Percentiles rank a stretch among this genome's conserved stretches.
These are phyloP conservation scores for Fusarium odoratissimum DNA, from an alignment of 2,329 filamentous ascomycete species.

Conservation along the genomic window DNA sequence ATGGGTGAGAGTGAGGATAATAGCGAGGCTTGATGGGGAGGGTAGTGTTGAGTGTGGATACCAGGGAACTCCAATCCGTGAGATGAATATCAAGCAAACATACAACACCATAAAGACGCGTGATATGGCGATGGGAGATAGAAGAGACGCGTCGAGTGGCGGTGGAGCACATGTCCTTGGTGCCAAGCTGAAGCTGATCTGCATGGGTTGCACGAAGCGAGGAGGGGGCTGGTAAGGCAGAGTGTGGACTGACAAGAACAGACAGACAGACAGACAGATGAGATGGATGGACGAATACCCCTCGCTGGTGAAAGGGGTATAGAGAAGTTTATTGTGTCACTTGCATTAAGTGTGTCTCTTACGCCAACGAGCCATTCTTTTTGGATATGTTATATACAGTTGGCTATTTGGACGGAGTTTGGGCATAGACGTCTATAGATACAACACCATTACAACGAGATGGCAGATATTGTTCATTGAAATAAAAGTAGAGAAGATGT, in stretches of 20 bases:
- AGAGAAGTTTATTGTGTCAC: slow-evolving; percentile 1
- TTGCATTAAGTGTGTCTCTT: background rate
- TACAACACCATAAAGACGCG: slow-evolving; percentile 43
- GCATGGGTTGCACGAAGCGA: slow-evolving; percentile 25
- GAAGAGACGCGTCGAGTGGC: slow-evolving; percentile 36
- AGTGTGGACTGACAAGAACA: background rate
- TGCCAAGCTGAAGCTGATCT: slow-evolving; percentile 22
- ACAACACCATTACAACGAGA: background rate
- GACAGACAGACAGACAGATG: slow-evolving; percentile 16
- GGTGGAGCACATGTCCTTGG: slow-evolving; percentile 14
- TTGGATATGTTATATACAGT: background rate
- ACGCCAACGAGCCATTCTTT: background rate
- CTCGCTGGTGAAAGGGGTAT: slow-evolving; percentile 3
- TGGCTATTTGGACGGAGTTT: background rate
- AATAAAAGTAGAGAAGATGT: background rate
- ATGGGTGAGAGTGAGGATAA: slow-evolving; percentile 27
- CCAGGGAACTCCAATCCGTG: slow-evolving; percentile 5
- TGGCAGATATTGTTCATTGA: background rate
- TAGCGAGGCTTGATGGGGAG: slow-evolving; percentile 31
- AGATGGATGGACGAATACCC: slow-evolving; percentile 41
- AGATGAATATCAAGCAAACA: slow-evolving; percentile 13
- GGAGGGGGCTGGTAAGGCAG: slow-evolving; percentile 11
- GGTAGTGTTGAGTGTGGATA: slow-evolving; percentile 30
- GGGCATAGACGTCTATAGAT: background rate
- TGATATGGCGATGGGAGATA: slow-evolving; percentile 31